Evolutionary conservation across 768 basidiomycete species (phyloP).

Genomic region (Suillus hirtellus): DNA sequence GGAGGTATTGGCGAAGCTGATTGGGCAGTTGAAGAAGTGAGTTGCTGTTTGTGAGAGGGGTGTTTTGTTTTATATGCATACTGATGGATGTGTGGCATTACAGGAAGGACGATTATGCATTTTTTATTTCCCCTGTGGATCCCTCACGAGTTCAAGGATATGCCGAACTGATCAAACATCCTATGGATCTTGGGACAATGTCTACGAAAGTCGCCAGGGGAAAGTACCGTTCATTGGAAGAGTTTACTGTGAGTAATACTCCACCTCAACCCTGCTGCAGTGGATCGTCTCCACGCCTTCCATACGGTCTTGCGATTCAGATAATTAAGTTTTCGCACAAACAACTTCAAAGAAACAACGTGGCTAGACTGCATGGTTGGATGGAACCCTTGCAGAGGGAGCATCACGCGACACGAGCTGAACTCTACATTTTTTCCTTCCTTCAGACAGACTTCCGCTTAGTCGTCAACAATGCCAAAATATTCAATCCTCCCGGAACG

Average conservation of each 20-base stretch:
- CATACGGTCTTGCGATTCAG: background rate
- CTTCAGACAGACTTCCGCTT: constrained; percentile 66
- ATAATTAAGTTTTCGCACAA: background rate
- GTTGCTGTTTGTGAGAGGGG: constrained; percentile 15
- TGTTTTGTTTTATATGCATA: background rate
- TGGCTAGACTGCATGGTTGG: background rate
- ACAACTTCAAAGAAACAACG: background rate
- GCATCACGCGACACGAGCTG: constrained; percentile 15
- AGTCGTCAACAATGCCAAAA: constrained; percentile 72
- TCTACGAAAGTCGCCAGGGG: constrained; percentile 72
- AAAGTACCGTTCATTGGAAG: constrained; percentile 77
- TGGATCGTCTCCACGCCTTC: background rate
- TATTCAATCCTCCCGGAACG: constrained; percentile 72
- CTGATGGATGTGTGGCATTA: constrained; percentile 17
- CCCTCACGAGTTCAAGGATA: constrained; percentile 59
- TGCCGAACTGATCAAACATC: constrained; percentile 67
- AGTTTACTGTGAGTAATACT: constrained; percentile 61
- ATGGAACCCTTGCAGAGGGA: background rate
- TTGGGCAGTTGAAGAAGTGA: constrained; percentile 76
- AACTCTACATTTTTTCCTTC: constrained; percentile 3
- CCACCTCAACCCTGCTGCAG: background rate
- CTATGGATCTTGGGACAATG: constrained; percentile 95
- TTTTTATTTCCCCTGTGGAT: constrained; percentile 74
- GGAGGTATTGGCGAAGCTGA: constrained; percentile 67
- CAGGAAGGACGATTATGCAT: constrained; percentile 86